Base-by-base conservation (phyloP, 2,329 filamentous ascomycete genomes). In the Apiospora marii region DNA sequence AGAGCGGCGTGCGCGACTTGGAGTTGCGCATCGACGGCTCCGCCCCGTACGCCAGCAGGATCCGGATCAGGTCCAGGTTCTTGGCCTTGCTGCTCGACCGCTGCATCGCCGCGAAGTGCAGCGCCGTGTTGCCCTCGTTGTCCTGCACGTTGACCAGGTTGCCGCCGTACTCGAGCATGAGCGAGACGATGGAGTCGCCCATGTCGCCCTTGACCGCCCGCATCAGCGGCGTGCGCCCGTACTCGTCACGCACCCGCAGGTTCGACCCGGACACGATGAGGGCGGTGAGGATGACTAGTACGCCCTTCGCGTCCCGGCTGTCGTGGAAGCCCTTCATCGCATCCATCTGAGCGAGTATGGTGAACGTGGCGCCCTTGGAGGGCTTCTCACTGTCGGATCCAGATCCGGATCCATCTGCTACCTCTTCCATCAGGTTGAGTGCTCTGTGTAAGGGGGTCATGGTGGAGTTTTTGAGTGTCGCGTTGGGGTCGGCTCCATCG, bases 161-260 rank as follows among this genome's bases (percentile, higher is more conserved):
- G n/a, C 53, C 30, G 16, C 74, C 74, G n/a, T 71, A 75, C 43
- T 77, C 76, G 58, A 78, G 49, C 76, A 78, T 75, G 43, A 78
- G 68, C 6, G 74, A 69, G 61, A 76, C 72, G 19, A 78, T 49
- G 24, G 72, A 73, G 70, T 76, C 74, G 16, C 73, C 70, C 76
- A 78, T 76, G 61, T 77, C 77, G 72, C 75, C 76, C 61, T 74
- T 74, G 7, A 72, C 74, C 1, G 74, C 76, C 19, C 77, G 72
- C 41, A 77, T 70, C 2, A 78, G 74, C 13, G 76, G 76, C 2
- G 76, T 76, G 12, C 73, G 73, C 4, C 73, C 73, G 7, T 75
- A 67, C 22, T 74, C 74, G 22, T 77, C 74, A 6, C 70, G 67
- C 8, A 68, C 68, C 22, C 53, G 70, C 22, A 77, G 74, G 27